A percentile compares a stretch with the other conserved stretches of the same genome.
phyloP scores from a whole-genome alignment of 768 basidiomycete species.

The Psilocybe cyanescens region DNA sequence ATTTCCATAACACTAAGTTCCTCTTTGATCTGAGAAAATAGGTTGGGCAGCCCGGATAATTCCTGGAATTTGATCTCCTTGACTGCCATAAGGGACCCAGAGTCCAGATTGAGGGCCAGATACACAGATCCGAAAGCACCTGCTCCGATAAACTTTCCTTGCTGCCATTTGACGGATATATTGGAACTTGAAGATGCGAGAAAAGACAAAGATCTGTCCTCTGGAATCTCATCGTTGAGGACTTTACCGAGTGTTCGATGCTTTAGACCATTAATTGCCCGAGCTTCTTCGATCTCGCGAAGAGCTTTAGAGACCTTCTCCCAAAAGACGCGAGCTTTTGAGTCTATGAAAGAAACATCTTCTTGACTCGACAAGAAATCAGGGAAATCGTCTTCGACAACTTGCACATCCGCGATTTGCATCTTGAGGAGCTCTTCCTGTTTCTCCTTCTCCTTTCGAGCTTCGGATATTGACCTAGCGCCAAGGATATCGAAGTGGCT shows the following conservation, averaged over 20 bases:
- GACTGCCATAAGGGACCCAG: conserved; percentile 96
- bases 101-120: conserved; percentile 94
- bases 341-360: conserved; percentile 55
- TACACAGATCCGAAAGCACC: conserved; percentile 99
- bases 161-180: conserved; percentile 97
- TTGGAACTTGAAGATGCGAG: conserved; percentile 95
- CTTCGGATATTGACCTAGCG: conserved; percentile 86
- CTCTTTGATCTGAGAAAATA: conserved; percentile 93
- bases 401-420: conserved; percentile 49
- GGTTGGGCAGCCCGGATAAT: conserved; percentile 81
- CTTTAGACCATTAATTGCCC: conserved; percentile 63
- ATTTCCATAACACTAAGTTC: conserved; percentile 98
- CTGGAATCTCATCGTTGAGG: conserved; percentile 89
- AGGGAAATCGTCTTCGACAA: conserved; percentile 53
- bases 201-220: conserved; percentile 93
- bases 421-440: conserved; percentile 64
- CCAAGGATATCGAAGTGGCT: conserved; percentile 98
- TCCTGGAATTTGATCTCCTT: conserved; percentile 99
- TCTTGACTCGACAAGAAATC: conserved; percentile 37
- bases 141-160: conserved; percentile 97
- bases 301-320: conserved; percentile 68
- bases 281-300: conserved; percentile 64
- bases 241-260: conserved; percentile 88
- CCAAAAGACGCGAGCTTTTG: conserved; percentile 76
- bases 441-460: conserved; percentile 87